Evolutionary conservation across 257 asterid species (phyloP), one percentile per base, ranked within the genome.

Genomic region (Oldenlandia corymbosa): DNA sequence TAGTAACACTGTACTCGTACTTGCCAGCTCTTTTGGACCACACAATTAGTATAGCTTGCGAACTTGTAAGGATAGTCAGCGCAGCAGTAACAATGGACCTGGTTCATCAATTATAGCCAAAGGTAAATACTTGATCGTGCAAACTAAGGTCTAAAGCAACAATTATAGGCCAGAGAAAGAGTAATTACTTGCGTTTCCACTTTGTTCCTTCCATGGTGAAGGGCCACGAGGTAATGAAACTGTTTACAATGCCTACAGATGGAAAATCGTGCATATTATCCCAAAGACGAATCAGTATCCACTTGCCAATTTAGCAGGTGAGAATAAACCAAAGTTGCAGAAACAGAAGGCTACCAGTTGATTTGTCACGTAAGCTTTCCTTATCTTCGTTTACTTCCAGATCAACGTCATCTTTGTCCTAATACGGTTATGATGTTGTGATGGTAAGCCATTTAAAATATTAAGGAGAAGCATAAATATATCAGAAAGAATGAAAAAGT

Each of bases 1-100:
- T 93, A 21, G 97, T 93, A 62, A 93, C 97, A 49, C 99, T 93
- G 77, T 93, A 93, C 80, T 93, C 96, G 23, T 93, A 93, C 84
- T 85, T 85, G 50, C 99, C 99, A 62, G 97, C 97, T 73, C 99
- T 83, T 88, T 93, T 93, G 45, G 99, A 93, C 99, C 99, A 93
- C 67, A 87, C 96, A 80, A 93, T 93, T 67, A 93, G 96, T 81
- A 93, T 93, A 64, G 97, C 86, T 82, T 93, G 99, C 50, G 99
- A 93, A 80, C 99, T 93, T 55, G 99, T 93, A 51, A 93, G 97
- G 51, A 90, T 47, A 55, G 99, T 93, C 86, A 93, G 70, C 21
- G 96, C 85, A 72, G 85, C 72, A 16, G 96, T 93, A 17, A 93
- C 99, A 13, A 81, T 26, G 16, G 96, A 84, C 96, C 99, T 93